Evolutionary conservation across 2,329 filamentous ascomycete genomes (phyloP).

Genomic region (Neonectria hederae): DNA sequence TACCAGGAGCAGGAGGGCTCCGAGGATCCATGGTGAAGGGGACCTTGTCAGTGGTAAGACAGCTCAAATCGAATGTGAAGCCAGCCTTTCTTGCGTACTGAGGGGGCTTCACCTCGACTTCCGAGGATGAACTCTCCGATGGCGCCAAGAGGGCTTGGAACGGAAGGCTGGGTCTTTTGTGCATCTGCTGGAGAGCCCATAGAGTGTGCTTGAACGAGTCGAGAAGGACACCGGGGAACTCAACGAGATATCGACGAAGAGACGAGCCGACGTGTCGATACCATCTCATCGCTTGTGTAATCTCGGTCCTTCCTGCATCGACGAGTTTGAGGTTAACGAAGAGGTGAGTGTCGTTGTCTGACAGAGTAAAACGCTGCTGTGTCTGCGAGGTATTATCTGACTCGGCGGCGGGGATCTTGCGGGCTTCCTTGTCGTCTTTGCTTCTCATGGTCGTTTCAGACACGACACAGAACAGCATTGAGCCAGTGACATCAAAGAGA

Average conservation of each 20-base stretch:
- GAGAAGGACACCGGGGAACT: constrained; percentile 26
- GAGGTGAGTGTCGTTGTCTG: background rate
- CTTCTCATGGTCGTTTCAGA: constrained; percentile 32
- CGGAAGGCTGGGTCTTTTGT: constrained; percentile 11
- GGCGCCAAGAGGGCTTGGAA: constrained; percentile 24
- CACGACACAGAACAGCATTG: constrained; percentile 55
- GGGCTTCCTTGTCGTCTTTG: constrained; percentile 30
- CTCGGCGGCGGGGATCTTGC: constrained; percentile 34
- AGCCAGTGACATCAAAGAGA: constrained; percentile 52
- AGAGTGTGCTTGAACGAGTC: constrained; percentile 26
- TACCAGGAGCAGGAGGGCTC: constrained; percentile 22
- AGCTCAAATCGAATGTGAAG: constrained; percentile 60
- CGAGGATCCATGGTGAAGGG: background rate
- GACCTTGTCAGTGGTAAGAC: constrained; percentile 38
- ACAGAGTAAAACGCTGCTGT: background rate
- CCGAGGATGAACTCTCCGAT: background rate
- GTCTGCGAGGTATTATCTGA: constrained; percentile 17
- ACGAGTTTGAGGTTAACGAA: constrained; percentile 17
- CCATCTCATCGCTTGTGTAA: background rate
- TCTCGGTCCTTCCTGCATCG: background rate
- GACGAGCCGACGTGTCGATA: background rate
- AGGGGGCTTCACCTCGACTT: constrained; percentile 48
- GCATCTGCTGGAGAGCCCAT: constrained; percentile 18
- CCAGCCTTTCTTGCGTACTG: constrained; percentile 58
- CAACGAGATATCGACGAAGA: constrained; percentile 11